Percentiles rank a stretch among this genome's conserved stretches.
Conservation (phyloP, 2,329 filamentous ascomycete species). For the Seiridium cupressi region DNA sequence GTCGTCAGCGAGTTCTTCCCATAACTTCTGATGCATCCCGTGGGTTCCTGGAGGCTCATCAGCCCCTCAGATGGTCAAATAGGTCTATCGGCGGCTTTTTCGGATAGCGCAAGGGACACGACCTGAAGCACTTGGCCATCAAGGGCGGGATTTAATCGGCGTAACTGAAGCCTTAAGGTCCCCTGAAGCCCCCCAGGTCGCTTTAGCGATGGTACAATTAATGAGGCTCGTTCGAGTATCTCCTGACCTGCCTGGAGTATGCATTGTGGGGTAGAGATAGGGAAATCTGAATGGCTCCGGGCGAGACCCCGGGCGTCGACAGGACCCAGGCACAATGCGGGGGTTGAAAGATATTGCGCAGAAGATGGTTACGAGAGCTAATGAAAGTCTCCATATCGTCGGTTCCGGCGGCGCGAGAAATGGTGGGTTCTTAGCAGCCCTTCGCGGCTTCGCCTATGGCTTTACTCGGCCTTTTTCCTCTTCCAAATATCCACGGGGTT, state of each 20-base stretch:
- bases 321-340: background rate
- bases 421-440: background rate
- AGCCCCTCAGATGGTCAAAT: constrained; percentile 1
- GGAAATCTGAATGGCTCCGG: background rate
- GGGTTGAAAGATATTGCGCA: background rate
- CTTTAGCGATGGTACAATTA: background rate
- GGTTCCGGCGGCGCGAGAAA: background rate
- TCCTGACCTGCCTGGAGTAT: background rate
- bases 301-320: no score
- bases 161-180: background rate
- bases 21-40: background rate
- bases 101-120: constrained; percentile 1
- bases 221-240: background rate
- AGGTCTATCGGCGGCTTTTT: constrained; percentile 4
- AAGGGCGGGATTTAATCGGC: background rate
- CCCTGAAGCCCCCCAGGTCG: background rate
- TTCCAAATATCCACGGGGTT: background rate
- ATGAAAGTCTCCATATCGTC: background rate
- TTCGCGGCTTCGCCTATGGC: background rate
- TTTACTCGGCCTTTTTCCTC: background rate
- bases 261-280: background rate
- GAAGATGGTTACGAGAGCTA: background rate
- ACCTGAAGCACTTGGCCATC: constrained; percentile 1
- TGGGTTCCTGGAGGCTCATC: background rate
- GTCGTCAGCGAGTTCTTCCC: background rate